Base-by-base conservation (phyloP, 129 eudicot species). In the Mikania micrantha region DNA sequence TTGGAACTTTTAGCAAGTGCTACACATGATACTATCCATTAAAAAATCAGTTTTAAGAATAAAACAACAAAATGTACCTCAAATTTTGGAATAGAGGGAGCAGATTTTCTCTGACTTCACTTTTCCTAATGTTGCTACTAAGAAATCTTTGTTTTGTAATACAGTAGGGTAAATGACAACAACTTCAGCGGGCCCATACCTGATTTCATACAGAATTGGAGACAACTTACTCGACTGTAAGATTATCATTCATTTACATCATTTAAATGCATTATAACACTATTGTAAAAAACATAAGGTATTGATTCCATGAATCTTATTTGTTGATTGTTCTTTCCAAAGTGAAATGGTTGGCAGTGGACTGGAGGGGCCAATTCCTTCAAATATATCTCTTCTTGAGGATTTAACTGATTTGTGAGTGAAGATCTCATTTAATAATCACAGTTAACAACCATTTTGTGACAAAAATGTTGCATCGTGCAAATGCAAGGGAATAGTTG, bases 111-210 rank as follows among this genome's bases (percentile, higher is more conserved):
- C 4, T 66, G 39, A 24, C 29, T 48, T 52, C 66, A 15, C 22
- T 39, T 39, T 22, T 69, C 3, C 21, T 36, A 69, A 67, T 49
- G 54, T 35, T 32, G 35, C 4, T 49, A 69, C 65, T 54, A 15
- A 52, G 8, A 70, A 7, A 70, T 42, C 54, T 39, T 71, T 57
- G 40, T 77, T 78, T 27, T 39, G 38, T 3, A 66, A 54, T 81
- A 77, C 90, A 90, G 96, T 62, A 77, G 96, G 79, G 72, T 90
- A 64, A 90, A 79, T 67, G 95, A 82, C 65, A 80, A 72, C 81
- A 64, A 67, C 64, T 79, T 86, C 76, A 41, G 45, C 10, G 94
- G 94, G 67, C 60, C 49, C 69, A 84, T 90, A 67, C 95, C 96
- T 11, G 77, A 82, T 69, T 69, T 78, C 69, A 83, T 89, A 63